A percentile compares a stretch with the other conserved stretches of the same genome.
Evolutionary conservation across 192 early-diverging fungal species (phyloP).

Genomic region (Thamnidium elegans): DNA sequence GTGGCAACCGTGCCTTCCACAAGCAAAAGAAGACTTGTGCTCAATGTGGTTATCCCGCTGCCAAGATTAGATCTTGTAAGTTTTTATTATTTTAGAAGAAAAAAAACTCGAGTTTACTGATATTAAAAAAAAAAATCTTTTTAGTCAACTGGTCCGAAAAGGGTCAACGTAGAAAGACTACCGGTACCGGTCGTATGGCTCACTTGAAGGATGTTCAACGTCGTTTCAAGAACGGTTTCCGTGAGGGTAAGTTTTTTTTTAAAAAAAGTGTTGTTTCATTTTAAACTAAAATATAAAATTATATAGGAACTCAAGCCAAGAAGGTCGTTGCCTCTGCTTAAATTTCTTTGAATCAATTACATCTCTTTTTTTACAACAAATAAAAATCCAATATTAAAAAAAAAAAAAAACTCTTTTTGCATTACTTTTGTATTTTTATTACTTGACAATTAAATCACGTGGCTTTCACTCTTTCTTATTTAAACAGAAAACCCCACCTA

Average conservation of each 20-base stretch:
- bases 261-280: background rate
- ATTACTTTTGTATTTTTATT: background rate
- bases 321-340: slow-evolving; percentile 23
- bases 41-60: slow-evolving; percentile 97
- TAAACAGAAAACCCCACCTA: no score
- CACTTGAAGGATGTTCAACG: slow-evolving; percentile 91
- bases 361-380: slow-evolving; percentile 8
- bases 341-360: background rate
- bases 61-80: slow-evolving; percentile 94
- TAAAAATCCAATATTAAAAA: background rate
- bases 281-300: background rate
- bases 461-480: no score
- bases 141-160: slow-evolving; percentile 94
- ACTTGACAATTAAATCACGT: no score
- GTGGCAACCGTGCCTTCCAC: slow-evolving; percentile 97
- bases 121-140: no score
- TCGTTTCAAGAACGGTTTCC: slow-evolving; percentile 99
- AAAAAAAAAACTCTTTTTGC: background rate
- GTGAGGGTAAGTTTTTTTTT: slow-evolving; percentile 57
- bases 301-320: slow-evolving; percentile 23
- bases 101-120: background rate
- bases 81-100: background rate
- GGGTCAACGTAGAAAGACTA: slow-evolving; percentile 98
- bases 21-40: slow-evolving; percentile 99
- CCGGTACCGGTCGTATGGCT: slow-evolving; percentile 97